Conservation (phyloP, 2,329 filamentous ascomycete species). For the Alternaria metachromatica region DNA sequence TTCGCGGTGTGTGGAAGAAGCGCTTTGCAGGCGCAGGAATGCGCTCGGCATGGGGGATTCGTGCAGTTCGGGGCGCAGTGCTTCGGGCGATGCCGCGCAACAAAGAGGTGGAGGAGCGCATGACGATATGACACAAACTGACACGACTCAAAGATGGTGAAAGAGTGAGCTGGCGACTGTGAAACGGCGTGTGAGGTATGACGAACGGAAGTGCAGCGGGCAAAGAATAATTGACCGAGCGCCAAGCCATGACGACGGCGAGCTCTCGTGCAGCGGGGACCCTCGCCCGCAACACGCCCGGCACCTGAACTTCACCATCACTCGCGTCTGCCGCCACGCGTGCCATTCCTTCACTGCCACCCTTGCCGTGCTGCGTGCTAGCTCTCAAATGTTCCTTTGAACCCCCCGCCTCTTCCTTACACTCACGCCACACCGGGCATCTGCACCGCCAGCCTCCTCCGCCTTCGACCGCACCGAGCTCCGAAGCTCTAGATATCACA, state of each 20-base stretch:
- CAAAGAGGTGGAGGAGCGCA: slow-evolving; percentile 34
- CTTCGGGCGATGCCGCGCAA: slow-evolving; percentile 32
- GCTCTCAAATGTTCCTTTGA: not conserved
- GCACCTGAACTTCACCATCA: not conserved
- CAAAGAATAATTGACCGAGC: slow-evolving; percentile 13
- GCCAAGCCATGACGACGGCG: slow-evolving; percentile 24
- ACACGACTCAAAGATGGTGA: not conserved
- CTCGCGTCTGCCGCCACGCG: not conserved
- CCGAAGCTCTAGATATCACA: not conserved
- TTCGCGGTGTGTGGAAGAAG: slow-evolving; percentile 39
- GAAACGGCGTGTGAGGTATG: not conserved
- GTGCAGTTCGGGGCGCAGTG: slow-evolving; percentile 19
- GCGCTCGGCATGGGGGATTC: slow-evolving; percentile 21
- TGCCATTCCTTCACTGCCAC: not conserved
- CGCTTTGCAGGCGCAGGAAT: slow-evolving; percentile 36
- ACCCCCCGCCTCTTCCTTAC: not conserved
- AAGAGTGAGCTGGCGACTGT: not conserved
- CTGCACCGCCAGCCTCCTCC: not conserved
- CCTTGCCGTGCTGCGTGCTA: not conserved
- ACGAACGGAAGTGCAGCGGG: not conserved
- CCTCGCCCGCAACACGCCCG: slow-evolving; percentile 7
- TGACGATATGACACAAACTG: slow-evolving; percentile 3
- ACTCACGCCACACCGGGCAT: not conserved
- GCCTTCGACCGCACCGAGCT: not conserved
- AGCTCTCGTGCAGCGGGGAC: slow-evolving; percentile 4